Percentiles rank a stretch among this genome's conserved stretches.
phyloP scores from a whole-genome alignment of 441 rosid genomes.

The Erysimum cheiri region DNA sequence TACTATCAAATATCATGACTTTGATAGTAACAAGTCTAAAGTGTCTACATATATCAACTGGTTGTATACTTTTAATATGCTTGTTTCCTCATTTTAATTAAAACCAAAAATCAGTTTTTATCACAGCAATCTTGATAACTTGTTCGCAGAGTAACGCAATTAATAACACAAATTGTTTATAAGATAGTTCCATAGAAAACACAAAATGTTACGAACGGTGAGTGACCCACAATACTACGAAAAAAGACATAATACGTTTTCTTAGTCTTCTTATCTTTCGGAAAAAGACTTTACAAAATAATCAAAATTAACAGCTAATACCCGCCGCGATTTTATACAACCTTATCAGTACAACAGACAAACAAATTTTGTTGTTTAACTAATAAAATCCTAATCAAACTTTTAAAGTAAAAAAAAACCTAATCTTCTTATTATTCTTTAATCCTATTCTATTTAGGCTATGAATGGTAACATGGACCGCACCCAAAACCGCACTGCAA shows the following conservation, averaged over 20 bases:
- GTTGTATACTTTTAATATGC: neutral
- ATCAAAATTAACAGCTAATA: conserved; percentile 35
- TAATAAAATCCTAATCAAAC: neutral
- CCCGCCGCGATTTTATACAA: conserved; percentile 40
- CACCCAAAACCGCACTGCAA: no score
- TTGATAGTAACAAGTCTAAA: conserved; percentile 8
- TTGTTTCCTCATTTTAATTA: neutral
- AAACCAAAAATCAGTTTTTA: neutral
- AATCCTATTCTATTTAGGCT: conserved; percentile 21
- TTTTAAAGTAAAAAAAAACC: neutral
- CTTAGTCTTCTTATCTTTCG: conserved; percentile 32
- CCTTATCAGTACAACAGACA: conserved; percentile 32
- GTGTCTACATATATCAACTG: neutral
- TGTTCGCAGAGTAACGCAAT: no score
- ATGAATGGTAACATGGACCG: no score
- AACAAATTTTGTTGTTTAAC: neutral
- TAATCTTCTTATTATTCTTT: neutral
- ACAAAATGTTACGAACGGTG: neutral
- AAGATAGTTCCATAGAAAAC: neutral
- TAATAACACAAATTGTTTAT: no score
- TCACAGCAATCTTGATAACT: neutral
- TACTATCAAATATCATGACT: neutral
- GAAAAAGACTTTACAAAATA: conserved; percentile 31
- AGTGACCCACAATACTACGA: conserved; percentile 31
- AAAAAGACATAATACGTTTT: conserved; percentile 22